Percentiles rank a stretch among this genome's conserved stretches.
phyloP scores from a whole-genome alignment of 495 filamentous ascomycete species.

The Annulohypoxylon nitens region DNA sequence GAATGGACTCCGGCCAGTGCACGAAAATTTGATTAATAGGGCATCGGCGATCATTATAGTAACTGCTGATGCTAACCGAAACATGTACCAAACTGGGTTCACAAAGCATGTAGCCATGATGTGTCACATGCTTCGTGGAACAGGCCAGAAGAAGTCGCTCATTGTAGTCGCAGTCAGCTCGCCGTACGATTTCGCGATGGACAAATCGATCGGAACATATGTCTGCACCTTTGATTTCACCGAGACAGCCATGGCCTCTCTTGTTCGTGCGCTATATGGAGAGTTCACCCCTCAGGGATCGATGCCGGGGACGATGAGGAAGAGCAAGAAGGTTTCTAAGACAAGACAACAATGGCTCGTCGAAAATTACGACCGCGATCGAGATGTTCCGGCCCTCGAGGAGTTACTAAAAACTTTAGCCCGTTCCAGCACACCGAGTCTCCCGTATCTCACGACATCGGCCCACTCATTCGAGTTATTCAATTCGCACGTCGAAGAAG shows the following conservation, averaged over 20 bases:
- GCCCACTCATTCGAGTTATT: conserved; percentile 80
- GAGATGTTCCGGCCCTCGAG: conserved; percentile 77
- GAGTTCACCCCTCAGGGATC: conserved; percentile 78
- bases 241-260: conserved; percentile 84
- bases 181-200: conserved; percentile 95
- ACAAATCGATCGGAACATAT: conserved; percentile 85
- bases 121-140: conserved; percentile 71
- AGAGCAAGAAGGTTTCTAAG: conserved; percentile 84
- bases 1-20: conserved; percentile 87
- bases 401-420: conserved; percentile 74
- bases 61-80: conserved; percentile 90
- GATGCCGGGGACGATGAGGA: conserved; percentile 83
- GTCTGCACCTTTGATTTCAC: conserved; percentile 96
- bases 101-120: conserved; percentile 96
- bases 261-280: conserved; percentile 85
- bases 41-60: conserved; percentile 87
- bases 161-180: conserved; percentile 92
- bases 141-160: conserved; percentile 75
- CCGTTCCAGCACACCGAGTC: conserved; percentile 66
- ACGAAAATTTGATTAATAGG: conserved; percentile 89
- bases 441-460: conserved; percentile 75
- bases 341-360: conserved; percentile 91
- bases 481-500: conserved; percentile 75
- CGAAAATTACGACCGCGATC: conserved; percentile 81
- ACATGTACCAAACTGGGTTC: conserved; percentile 90